Conservation (phyloP, 768 basidiomycete species). For the Termitomyces bulborhizus region DNA sequence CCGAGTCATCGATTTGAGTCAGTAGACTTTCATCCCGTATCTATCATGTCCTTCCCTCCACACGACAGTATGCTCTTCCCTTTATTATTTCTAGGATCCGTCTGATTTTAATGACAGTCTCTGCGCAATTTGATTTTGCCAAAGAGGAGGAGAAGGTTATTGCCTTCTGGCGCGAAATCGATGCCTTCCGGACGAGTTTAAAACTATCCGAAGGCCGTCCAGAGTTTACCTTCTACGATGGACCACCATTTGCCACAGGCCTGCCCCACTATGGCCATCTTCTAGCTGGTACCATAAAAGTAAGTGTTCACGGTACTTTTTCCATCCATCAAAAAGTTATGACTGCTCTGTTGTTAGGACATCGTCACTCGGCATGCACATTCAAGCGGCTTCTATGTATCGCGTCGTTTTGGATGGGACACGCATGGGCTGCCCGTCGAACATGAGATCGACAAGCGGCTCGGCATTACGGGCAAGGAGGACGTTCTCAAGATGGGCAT, state of each 20-base stretch:
- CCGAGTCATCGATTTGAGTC: conserved; percentile 9
- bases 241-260: conserved; percentile 96
- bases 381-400: conserved; percentile 87
- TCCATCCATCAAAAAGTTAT: neutral
- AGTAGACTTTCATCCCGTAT: conserved; percentile 1
- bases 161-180: conserved; percentile 91
- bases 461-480: conserved; percentile 86
- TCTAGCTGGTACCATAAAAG: conserved; percentile 91
- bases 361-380: conserved; percentile 96
- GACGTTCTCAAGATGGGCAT: conserved; percentile 97
- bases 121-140: conserved; percentile 74
- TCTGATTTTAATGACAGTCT: conserved; percentile 40
- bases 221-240: conserved; percentile 93
- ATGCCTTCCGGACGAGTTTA: conserved; percentile 93
- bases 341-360: conserved; percentile 50
- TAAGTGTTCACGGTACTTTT: conserved; percentile 16
- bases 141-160: conserved; percentile 89
- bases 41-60: conserved; percentile 55
- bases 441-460: conserved; percentile 97
- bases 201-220: conserved; percentile 90
- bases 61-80: conserved; percentile 60
- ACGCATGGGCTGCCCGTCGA: conserved; percentile 98
- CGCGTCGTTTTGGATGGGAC: conserved; percentile 97
- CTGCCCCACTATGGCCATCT: conserved; percentile 95
- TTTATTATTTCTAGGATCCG: conserved; percentile 6